phyloP scores from a whole-genome alignment of 2,329 filamentous ascomycete genomes.

The Colletotrichum euphorbiae region DNA sequence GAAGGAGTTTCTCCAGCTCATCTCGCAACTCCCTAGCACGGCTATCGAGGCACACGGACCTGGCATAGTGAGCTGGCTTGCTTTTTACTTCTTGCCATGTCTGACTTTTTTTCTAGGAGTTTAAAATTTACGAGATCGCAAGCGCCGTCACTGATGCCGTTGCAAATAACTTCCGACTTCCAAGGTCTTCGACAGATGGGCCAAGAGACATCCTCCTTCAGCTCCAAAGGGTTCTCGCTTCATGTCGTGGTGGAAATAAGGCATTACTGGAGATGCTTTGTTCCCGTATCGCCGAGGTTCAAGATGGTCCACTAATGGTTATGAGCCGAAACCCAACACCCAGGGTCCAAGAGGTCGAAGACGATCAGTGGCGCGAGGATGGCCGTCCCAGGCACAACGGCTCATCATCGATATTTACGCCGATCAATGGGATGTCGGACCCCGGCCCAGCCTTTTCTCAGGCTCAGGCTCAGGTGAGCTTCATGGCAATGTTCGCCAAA shows the following conservation, averaged over 20 bases:
- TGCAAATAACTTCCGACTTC: conserved; percentile 44
- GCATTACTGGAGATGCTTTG: conserved; percentile 51
- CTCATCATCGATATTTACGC: conserved; percentile 2
- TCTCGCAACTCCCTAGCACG: conserved; percentile 56
- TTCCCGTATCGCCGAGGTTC: conserved; percentile 37
- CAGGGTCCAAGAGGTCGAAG: conserved; percentile 36
- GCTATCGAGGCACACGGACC: conserved; percentile 63
- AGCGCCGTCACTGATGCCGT: conserved; percentile 57
- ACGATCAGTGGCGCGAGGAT: conserved; percentile 26
- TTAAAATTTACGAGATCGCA: conserved; percentile 61
- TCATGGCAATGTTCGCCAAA: conserved; percentile 24
- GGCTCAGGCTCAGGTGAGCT: conserved; percentile 20
- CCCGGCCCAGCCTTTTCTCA: conserved; percentile 2
- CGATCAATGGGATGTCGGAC: neutral
- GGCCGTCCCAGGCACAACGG: neutral
- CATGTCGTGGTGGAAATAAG: conserved; percentile 56
- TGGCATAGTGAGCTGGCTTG: conserved; percentile 49
- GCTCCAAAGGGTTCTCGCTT: conserved; percentile 54
- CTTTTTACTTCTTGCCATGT: neutral
- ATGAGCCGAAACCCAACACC: conserved; percentile 12
- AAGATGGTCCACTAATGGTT: conserved; percentile 23
- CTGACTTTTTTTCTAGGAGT: conserved; percentile 45
- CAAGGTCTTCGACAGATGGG: conserved; percentile 25
- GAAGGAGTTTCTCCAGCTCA: conserved; percentile 56
- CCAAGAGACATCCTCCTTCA: conserved; percentile 52